These are phyloP conservation scores for Trypanosoma conorhini DNA, from an alignment of 208 protist genomes.

Conservation along the genomic window DNA sequence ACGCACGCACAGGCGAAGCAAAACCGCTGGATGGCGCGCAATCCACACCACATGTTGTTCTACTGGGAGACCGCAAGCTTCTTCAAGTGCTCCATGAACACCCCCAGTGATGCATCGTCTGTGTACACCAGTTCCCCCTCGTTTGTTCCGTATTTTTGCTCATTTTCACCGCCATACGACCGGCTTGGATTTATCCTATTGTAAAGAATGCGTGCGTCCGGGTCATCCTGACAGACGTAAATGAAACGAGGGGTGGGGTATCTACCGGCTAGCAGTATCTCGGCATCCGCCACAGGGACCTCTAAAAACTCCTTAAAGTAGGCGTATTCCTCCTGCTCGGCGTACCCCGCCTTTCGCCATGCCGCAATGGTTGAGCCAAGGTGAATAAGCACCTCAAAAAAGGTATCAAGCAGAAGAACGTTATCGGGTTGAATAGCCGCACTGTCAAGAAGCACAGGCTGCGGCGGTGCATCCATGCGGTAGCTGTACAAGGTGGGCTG, in stretches of 20 bases:
- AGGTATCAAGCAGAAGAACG: constrained; percentile 99
- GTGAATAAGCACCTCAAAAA: constrained; percentile 99
- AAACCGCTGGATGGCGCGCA: neutral
- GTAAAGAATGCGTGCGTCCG: constrained; percentile 97
- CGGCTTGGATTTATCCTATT: constrained; percentile 98
- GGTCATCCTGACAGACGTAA: constrained; percentile 96
- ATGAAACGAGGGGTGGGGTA: constrained; percentile 97
- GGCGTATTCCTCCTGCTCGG: constrained; percentile 93
- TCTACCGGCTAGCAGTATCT: constrained; percentile 86
- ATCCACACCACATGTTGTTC: constrained; percentile 1
- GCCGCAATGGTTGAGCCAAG: constrained; percentile 95
- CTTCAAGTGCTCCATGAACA: constrained; percentile 98
- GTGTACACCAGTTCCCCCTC: constrained; percentile 95
- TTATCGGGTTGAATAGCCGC: constrained; percentile 87
- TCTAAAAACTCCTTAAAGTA: constrained; percentile 96
- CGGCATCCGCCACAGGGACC: constrained; percentile 92
- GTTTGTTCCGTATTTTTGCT: constrained; percentile 54
- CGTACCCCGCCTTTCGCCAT: constrained; percentile 95
- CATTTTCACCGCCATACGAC: constrained; percentile 90
- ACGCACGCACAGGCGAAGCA: neutral
- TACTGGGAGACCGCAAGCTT: constrained; percentile 94
- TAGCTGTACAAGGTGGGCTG: constrained; percentile 98
- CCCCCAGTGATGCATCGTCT: constrained; percentile 97
- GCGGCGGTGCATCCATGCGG: constrained; percentile 86
- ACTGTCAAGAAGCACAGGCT: constrained; percentile 94